Evolutionary conservation across 179 eudicot species (phyloP).

Genomic region (Actinidia polygama): DNA sequence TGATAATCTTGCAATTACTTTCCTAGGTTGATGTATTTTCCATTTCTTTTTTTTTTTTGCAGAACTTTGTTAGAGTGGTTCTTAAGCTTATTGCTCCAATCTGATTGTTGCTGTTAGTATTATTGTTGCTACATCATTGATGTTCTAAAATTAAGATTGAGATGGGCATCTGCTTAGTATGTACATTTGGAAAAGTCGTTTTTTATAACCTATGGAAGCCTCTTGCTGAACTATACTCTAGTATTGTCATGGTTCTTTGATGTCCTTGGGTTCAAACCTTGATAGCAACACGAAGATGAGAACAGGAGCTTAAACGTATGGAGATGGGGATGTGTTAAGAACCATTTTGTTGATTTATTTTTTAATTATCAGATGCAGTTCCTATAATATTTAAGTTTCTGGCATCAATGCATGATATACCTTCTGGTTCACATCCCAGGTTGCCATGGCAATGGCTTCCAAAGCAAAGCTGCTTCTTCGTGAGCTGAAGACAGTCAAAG

Average conservation of each 20-base stretch:
- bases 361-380: background rate
- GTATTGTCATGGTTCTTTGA: background rate
- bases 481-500: conserved; percentile 92
- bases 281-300: background rate
- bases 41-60: background rate
- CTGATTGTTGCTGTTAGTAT: background rate
- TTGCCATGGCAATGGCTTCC: conserved; percentile 96
- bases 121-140: background rate
- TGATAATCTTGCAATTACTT: background rate
- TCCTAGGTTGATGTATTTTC: background rate
- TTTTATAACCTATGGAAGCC: background rate
- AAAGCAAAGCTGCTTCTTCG: conserved; percentile 88
- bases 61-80: background rate
- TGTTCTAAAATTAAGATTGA: background rate
- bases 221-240: background rate
- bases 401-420: conserved; percentile 20
- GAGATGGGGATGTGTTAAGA: background rate
- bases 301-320: background rate
- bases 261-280: background rate
- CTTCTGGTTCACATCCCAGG: conserved; percentile 52
- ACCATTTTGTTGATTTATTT: background rate
- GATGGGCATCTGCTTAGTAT: conserved; percentile 10
- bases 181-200: background rate
- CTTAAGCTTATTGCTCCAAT: background rate
- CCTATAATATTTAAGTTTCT: background rate